Evolutionary conservation across 2,329 filamentous ascomycete genomes (phyloP), one percentile per base, ranked within the genome.

Genomic region (Penicillium decumbens): DNA sequence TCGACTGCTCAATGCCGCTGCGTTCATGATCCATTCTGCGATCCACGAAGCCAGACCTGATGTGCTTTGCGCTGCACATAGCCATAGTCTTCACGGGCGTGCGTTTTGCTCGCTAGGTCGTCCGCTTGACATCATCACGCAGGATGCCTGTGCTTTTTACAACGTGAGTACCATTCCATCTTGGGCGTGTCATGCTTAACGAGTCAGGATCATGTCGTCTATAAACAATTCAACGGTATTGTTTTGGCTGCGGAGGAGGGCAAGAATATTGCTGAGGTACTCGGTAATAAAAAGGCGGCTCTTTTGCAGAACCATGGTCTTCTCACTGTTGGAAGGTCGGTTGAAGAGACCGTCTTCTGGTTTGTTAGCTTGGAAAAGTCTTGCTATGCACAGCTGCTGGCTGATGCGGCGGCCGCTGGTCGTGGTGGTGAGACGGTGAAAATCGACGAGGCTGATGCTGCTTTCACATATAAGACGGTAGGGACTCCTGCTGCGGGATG

Each of bases 371-470:
- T 80, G 51, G 78, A 80, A 29, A 79, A 77, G 51, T 79, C 75
- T 60, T 80, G 77, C 58, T 72, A 79, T 50, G 71, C 74, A 30
- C 78, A 80, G 62, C 60, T 80, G 39, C 54, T 79, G 51, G 78
- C 77, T 1, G 77, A 80, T 58, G 78, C 78, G 0, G 77, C 77
- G 3, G 72, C 71, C 1, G 64, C 60, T 0, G 84, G 85, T 0
- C 73, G 81, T 2, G 86, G 85, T 1, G 77, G 78, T 1, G 70
- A 77, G 63, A 87, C 85, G 0, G 72, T 87, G 27, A 84, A 85
- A 67, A 85, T 90, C 58, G 73, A 77, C 7, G 80, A 86, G 1
- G 80, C 82, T 44, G 85, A 90, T 64, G 86, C 87, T 1, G 72
- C 65, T 13, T 87, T 80, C 60, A 89, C 87, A 0, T 83, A 80